Evolutionary conservation across 2,329 filamentous ascomycete species (phyloP).

Genomic region (Pseudocercospora fijiensis): DNA sequence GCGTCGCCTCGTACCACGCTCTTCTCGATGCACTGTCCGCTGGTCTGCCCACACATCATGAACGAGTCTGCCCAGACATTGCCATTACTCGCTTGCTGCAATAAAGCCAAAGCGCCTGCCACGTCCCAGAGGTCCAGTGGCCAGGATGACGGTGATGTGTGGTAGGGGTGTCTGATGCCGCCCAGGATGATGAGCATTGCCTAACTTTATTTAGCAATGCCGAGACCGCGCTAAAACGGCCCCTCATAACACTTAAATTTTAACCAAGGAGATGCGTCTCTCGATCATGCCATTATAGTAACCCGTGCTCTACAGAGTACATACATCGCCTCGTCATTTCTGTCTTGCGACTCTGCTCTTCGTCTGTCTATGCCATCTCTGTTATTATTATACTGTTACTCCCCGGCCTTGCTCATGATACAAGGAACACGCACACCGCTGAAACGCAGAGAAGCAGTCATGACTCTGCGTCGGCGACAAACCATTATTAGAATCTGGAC

Average conservation of each 20-base stretch:
- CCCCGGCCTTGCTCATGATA: not conserved
- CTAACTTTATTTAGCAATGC: not conserved
- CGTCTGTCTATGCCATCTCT: not conserved
- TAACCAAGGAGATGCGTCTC: not conserved
- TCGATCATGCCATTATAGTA: not conserved
- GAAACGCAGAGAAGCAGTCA: constrained; percentile 1
- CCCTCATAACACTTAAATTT: too few relatives aligned
- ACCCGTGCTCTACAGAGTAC: not conserved
- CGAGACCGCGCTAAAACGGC: not conserved
- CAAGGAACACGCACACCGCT: not conserved
- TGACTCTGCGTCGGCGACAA: not conserved
- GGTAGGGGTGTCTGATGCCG: not conserved
- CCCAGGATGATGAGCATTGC: not conserved
- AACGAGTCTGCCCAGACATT: not conserved
- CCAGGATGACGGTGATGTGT: constrained; percentile 1
- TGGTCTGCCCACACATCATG: not conserved
- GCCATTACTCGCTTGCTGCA: not conserved
- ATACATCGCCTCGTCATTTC: not conserved
- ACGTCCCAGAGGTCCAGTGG: not conserved
- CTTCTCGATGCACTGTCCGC: not conserved
- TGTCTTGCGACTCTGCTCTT: not conserved
- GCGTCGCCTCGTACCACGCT: not conserved
- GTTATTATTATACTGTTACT: not conserved
- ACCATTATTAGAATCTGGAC: not conserved
- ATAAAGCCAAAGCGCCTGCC: not conserved